A percentile compares a stretch with the other conserved stretches of the same genome.
Evolutionary conservation across 495 filamentous ascomycete species (phyloP).

Genomic region (Penicillium malachiteum): DNA sequence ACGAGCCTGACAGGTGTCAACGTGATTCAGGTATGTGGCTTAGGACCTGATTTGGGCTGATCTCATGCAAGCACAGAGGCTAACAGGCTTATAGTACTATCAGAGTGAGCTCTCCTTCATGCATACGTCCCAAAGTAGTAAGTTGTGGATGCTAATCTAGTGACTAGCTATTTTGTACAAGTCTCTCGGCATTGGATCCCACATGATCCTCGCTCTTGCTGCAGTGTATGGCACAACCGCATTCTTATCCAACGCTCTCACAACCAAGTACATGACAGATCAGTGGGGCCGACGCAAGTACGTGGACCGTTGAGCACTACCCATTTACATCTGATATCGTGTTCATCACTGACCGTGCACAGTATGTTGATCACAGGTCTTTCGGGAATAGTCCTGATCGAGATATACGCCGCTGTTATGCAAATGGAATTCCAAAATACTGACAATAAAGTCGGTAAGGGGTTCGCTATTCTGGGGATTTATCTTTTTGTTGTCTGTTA

Average conservation of each 20-base stretch:
- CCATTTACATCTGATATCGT: background rate
- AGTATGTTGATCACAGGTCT: slow-evolving; percentile 56
- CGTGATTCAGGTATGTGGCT: slow-evolving; percentile 47
- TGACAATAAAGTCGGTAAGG: slow-evolving; percentile 55
- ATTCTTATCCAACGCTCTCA: slow-evolving; percentile 52
- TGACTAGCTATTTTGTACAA: slow-evolving; percentile 52
- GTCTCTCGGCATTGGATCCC: slow-evolving; percentile 51
- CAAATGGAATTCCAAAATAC: slow-evolving; percentile 56
- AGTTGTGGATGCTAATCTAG: slow-evolving; percentile 6
- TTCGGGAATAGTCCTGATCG: slow-evolving; percentile 48
- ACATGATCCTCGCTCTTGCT: slow-evolving; percentile 53
- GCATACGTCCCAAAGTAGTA: no score
- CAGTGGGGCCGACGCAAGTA: slow-evolving; percentile 61
- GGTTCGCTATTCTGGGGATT: slow-evolving; percentile 60
- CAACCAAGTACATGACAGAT: slow-evolving; percentile 55
- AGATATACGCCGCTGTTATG: slow-evolving; percentile 61
- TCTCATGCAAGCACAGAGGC: background rate
- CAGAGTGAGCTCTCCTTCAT: slow-evolving; percentile 39
- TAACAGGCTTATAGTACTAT: slow-evolving; percentile 42
- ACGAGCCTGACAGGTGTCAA: slow-evolving; percentile 58
- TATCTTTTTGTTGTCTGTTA: slow-evolving; percentile 58
- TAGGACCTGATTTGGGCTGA: background rate
- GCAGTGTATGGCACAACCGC: slow-evolving; percentile 57
- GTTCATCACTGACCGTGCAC: background rate
- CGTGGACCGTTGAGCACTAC: slow-evolving; percentile 3